Evolutionary conservation across 2,329 filamentous ascomycete species (phyloP), one percentile per base, ranked within the genome.

Genomic region (Colletotrichum sidae): DNA sequence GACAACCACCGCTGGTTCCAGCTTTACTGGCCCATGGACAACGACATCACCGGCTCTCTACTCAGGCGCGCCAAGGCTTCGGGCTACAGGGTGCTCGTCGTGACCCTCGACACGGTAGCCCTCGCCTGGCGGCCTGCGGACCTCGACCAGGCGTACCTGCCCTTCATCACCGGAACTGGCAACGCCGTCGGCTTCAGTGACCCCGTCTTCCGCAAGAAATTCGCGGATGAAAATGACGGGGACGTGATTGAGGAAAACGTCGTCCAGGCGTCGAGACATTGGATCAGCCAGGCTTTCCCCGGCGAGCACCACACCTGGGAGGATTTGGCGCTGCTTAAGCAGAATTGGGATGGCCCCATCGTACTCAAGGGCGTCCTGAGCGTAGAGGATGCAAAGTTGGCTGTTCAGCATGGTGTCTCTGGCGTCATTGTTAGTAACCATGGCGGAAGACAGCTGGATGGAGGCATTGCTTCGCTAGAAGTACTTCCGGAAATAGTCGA

Each of bases 71-170:
- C 90, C 0, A 87, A 87, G 71, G 80, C 77, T 0, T 83, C 80
- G 38, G 90, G 90, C 1, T 93, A 84, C 76, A 83, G 82, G 39
- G 89, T 88, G 1, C 80, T 93, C 0, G 86, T 93, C 7, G 88
- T 94, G 1, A 94, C 92, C 0, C 80, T 93, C 0, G 91, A 94
- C 74, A 93, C 90, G 0, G 92, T 87, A 76, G 83, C 84, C 11
- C 80, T 93, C 41, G 85, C 84, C 1, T 94, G 90, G 90, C 81
- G 91, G 42, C 90, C 90, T 0, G 82, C 80, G 0, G 90, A 93
- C 71, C 82, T 93, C 5, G 90, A 92, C 68, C 82, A 83, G 12
- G 86, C 81, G 3, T 90, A 87, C 70, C 71, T 88, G 0, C 86
- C 89, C 0, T 91, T 92, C 68, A 76, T 88, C 35, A 81, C 78